These are phyloP conservation scores for Marsdenia floribunda DNA, from an alignment of 257 asterid genomes.

Conservation along the genomic window DNA sequence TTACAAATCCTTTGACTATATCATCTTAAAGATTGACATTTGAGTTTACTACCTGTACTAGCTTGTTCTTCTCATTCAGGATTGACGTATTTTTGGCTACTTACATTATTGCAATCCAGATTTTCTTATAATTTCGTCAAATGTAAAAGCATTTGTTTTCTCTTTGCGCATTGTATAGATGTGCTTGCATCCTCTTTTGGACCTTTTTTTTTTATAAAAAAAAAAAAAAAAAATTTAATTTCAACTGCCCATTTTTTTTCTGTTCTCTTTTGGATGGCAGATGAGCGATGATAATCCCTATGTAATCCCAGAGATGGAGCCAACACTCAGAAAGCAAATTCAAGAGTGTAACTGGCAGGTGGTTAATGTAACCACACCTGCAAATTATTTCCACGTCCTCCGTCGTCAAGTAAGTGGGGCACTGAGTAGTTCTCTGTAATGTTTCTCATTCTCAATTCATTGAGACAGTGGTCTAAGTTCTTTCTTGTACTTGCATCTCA, in stretches of 20 bases:
- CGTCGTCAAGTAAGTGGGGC: constrained; percentile 77
- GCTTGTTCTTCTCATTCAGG: neutral
- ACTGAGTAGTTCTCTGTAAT: constrained; percentile 3
- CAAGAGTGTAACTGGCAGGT: constrained; percentile 99
- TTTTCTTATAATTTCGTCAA: neutral
- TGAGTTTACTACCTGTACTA: neutral
- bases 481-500: constrained; percentile 25
- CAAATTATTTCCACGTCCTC: constrained; percentile 96
- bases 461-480: constrained; percentile 3
- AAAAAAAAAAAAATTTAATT: neutral
- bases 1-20: neutral
- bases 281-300: constrained; percentile 94
- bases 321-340: constrained; percentile 80
- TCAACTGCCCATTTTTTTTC: neutral
- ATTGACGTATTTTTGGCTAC: neutral
- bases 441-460: neutral
- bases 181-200: neutral
- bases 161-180: neutral
- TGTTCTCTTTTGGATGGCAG: constrained; percentile 33
- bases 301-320: constrained; percentile 95
- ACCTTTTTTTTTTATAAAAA: neutral
- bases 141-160: neutral
- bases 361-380: constrained; percentile 97
- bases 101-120: neutral
- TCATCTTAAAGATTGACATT: neutral